Conservation (phyloP, 1,284 basidiomycete species). For the Fomitopsis palustris region DNA sequence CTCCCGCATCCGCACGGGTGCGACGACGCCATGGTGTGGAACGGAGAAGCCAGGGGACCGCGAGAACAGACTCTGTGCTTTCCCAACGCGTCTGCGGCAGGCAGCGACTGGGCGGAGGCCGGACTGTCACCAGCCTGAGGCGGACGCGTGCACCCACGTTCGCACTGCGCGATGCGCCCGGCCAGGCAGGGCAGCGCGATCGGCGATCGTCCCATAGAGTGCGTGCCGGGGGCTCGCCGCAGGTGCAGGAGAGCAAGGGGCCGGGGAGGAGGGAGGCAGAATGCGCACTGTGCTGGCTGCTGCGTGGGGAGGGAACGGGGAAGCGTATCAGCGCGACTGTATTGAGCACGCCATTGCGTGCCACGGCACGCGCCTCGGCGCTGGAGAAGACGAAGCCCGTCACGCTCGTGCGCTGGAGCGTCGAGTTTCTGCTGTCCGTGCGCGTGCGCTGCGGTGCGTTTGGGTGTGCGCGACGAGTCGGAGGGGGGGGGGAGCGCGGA, state of each 20-base stretch:
- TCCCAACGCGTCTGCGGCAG: neutral
- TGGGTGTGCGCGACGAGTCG: neutral
- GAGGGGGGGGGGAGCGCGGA: neutral
- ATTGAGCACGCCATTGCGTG: neutral
- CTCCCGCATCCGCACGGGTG: neutral
- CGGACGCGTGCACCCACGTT: neutral
- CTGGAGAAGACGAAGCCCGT: neutral
- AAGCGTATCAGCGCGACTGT: neutral
- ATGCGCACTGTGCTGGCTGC: no score
- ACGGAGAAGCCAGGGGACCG: neutral
- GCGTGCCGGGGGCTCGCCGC: neutral
- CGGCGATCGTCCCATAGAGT: neutral
- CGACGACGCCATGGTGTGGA: no score
- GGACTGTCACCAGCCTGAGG: neutral
- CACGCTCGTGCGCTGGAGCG: neutral
- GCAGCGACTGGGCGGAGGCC: neutral
- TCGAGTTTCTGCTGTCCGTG: neutral
- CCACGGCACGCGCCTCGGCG: neutral
- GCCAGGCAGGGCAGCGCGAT: neutral
- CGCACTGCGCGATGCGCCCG: neutral
- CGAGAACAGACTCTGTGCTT: neutral
- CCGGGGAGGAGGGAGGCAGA: no score
- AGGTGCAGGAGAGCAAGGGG: no score
- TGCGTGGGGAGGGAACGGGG: neutral
- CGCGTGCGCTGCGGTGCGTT: neutral